Conservation (phyloP, 2,329 filamentous ascomycete genomes). For the Clathrospora elynae region DNA sequence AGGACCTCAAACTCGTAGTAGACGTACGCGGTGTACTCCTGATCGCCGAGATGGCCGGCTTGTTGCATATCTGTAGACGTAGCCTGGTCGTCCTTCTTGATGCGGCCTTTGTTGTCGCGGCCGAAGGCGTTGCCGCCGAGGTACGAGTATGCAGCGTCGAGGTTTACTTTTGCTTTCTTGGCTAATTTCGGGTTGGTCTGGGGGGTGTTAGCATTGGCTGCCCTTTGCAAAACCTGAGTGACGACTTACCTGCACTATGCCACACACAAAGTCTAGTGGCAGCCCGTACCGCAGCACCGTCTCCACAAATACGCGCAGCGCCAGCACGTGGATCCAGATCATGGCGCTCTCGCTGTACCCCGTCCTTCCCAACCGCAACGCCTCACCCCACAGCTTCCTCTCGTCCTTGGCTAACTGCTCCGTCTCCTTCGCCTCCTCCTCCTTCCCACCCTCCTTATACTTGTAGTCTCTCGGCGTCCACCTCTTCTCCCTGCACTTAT, state of each 20-base stretch:
- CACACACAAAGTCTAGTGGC: slow-evolving; percentile 86
- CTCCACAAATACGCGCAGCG: slow-evolving; percentile 93
- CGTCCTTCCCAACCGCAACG: slow-evolving; percentile 82
- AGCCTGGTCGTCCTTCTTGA: slow-evolving; percentile 85
- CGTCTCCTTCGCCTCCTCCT: slow-evolving; percentile 86
- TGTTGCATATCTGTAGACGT: slow-evolving; percentile 83
- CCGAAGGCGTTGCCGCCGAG: slow-evolving; percentile 93
- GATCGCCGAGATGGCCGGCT: slow-evolving; percentile 69
- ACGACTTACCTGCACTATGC: slow-evolving; percentile 72
- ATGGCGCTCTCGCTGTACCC: slow-evolving; percentile 95
- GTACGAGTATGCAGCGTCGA: slow-evolving; percentile 87
- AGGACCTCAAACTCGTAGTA: slow-evolving; percentile 91
- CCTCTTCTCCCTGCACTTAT: slow-evolving; percentile 89
- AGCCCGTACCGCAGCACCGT: slow-evolving; percentile 95
- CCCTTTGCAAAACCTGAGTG: neutral
- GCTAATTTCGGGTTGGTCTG: slow-evolving; percentile 82
- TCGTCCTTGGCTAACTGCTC: slow-evolving; percentile 82
- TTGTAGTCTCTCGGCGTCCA: slow-evolving; percentile 96
- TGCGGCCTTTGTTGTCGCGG: slow-evolving; percentile 88
- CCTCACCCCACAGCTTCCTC: slow-evolving; percentile 90
- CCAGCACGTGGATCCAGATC: slow-evolving; percentile 92
- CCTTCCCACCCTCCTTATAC: slow-evolving; percentile 85
- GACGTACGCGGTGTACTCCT: slow-evolving; percentile 94
- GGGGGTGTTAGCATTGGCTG: slow-evolving; percentile 7
- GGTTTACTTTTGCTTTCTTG: slow-evolving; percentile 68